phyloP scores from a whole-genome alignment of 169 alveolate genomes.

The Cryptosporidium felis region DNA sequence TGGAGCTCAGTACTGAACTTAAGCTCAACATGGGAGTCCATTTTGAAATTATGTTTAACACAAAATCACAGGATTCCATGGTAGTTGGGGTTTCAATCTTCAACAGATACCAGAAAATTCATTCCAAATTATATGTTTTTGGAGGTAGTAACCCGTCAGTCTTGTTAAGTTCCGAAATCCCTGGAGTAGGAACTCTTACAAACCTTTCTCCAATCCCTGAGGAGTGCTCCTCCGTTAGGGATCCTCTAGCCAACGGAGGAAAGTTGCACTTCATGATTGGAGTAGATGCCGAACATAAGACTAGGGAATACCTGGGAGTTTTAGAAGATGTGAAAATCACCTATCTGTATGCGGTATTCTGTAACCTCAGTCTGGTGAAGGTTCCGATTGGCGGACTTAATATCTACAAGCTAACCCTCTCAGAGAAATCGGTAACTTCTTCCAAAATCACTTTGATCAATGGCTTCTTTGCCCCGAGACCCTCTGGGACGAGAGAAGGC shows the following conservation, averaged over 20 bases:
- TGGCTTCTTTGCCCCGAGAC: conserved; percentile 21
- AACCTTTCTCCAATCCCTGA: neutral
- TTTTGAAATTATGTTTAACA: neutral
- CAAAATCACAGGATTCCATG: neutral
- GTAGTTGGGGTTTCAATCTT: conserved; percentile 9
- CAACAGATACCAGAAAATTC: conserved; percentile 10
- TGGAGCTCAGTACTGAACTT: conserved; percentile 22
- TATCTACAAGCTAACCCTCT: neutral
- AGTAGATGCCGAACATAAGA: neutral
- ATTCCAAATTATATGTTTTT: neutral
- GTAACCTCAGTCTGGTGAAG: conserved; percentile 7
- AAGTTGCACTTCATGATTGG: conserved; percentile 16
- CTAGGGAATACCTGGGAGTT: neutral
- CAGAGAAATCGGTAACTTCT: neutral
- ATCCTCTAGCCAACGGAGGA: neutral
- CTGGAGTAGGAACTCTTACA: conserved; percentile 39
- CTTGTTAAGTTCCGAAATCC: conserved; percentile 16
- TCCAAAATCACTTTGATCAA: neutral
- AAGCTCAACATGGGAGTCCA: conserved; percentile 23
- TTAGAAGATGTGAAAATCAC: conserved; percentile 17
- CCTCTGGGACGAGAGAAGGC: neutral
- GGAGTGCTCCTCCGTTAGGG: neutral
- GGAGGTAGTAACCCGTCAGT: conserved; percentile 54
- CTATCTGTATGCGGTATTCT: conserved; percentile 6
- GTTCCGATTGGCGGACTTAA: conserved; percentile 36